These are phyloP conservation scores for Daldinia grandis DNA, from an alignment of 495 filamentous ascomycete genomes.

Conservation along the genomic window DNA sequence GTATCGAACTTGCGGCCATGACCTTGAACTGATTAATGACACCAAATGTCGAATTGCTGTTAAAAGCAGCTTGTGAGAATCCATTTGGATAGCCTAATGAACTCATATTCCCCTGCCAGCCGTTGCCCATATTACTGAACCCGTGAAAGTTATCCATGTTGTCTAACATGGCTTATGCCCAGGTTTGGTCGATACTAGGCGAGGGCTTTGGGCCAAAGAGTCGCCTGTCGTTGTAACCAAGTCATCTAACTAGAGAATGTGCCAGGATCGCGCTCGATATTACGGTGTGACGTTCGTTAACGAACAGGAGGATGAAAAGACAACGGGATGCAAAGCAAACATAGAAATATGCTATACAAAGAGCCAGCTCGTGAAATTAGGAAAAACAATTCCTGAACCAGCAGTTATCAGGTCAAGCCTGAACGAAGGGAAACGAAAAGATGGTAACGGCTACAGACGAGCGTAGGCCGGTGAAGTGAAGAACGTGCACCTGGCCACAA, in stretches of 20 bases:
- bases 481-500: conserved; percentile 36
- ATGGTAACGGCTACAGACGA: conserved; percentile 36
- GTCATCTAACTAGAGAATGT: conserved; percentile 55
- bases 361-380: conserved; percentile 52
- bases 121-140: conserved; percentile 40
- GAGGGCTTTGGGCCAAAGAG: conserved; percentile 57
- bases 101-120: conserved; percentile 54
- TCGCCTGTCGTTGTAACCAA: conserved; percentile 52
- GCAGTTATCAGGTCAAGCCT: conserved; percentile 42
- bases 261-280: conserved; percentile 47
- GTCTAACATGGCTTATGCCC: conserved; percentile 43
- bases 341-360: conserved; percentile 39
- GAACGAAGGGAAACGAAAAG: conserved; percentile 51
- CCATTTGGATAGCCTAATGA: conserved; percentile 41
- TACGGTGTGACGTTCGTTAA: conserved; percentile 37
- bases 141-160: conserved; percentile 42
- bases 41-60: conserved; percentile 43
- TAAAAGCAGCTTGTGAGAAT: conserved; percentile 48
- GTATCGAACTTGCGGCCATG: conserved; percentile 55
- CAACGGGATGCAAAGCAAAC: conserved; percentile 37
- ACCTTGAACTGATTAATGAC: conserved; percentile 55
- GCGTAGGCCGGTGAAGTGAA: conserved; percentile 40
- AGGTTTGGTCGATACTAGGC: conserved; percentile 51
- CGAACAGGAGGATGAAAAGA: conserved; percentile 30
- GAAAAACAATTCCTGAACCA: conserved; percentile 59